Conservation (phyloP, 805 yeast species). For the Teunomyces lycoperdinae region DNA sequence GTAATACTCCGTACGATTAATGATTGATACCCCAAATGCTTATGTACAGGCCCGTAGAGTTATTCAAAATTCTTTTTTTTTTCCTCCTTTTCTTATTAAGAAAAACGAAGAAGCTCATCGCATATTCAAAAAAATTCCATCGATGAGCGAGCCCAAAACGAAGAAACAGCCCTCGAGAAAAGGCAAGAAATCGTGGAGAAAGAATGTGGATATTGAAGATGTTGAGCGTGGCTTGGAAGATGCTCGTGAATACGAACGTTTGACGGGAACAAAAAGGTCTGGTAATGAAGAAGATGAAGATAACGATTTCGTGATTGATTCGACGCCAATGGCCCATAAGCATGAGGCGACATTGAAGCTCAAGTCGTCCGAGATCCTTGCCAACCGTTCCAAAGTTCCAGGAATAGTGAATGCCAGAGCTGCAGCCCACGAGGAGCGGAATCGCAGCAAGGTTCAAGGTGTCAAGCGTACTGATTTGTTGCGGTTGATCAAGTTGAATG, state of each 20-base stretch:
- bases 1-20: slow-evolving; percentile 1
- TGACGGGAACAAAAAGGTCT: slow-evolving; percentile 44
- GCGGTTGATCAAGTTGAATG: slow-evolving; percentile 66
- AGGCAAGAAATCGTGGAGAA: slow-evolving; percentile 91
- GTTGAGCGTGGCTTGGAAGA: slow-evolving; percentile 69
- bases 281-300: slow-evolving; percentile 43
- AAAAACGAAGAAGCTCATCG: not conserved
- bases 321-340: slow-evolving; percentile 22
- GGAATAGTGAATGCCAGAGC: slow-evolving; percentile 38
- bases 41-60: not conserved
- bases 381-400: slow-evolving; percentile 72
- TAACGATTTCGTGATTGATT: slow-evolving; percentile 42
- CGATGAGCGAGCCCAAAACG: slow-evolving; percentile 21
- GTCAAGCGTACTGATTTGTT: slow-evolving; percentile 62
- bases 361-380: slow-evolving; percentile 66
- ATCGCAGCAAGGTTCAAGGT: slow-evolving; percentile 51
- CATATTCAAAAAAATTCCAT: not conserved
- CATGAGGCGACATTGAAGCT: slow-evolving; percentile 25
- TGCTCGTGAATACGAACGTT: slow-evolving; percentile 57
- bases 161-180: slow-evolving; percentile 78
- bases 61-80: not conserved
- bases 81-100: not conserved
- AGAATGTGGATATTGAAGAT: slow-evolving; percentile 84
- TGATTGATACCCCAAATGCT: not conserved
- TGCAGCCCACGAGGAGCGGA: slow-evolving; percentile 10